phyloP scores from a whole-genome alignment of 257 asterid species.

The Eucommia ulmoides region DNA sequence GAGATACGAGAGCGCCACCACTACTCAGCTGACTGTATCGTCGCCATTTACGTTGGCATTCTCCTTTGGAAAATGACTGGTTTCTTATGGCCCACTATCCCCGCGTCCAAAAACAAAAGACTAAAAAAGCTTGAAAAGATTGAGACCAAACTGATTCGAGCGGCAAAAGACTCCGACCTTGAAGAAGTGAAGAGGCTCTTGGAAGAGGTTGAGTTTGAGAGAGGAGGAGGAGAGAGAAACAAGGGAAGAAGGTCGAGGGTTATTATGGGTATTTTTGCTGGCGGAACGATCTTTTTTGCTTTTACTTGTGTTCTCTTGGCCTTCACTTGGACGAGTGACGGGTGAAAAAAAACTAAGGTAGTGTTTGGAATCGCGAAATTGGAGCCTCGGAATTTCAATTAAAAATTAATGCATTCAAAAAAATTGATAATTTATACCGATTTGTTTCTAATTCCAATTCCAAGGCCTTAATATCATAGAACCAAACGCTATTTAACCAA shows the following conservation, averaged over 20 bases:
- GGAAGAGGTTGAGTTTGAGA: conserved; percentile 44
- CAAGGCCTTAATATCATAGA: no score
- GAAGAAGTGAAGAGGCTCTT: conserved; percentile 57
- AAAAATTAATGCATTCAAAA: no score
- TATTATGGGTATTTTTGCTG: conserved; percentile 65
- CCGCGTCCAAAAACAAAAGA: conserved; percentile 22
- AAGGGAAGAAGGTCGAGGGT: conserved; percentile 23
- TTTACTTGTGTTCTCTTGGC: conserved; percentile 50
- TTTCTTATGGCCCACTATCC: conserved; percentile 70
- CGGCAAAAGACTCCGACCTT: conserved; percentile 84
- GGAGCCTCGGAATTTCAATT: no score
- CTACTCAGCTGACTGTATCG: conserved; percentile 72
- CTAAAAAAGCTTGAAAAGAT: conserved; percentile 55
- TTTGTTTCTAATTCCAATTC: no score
- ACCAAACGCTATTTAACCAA: no score
- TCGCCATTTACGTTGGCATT: conserved; percentile 92
- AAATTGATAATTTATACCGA: no score
- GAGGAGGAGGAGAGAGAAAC: conserved; percentile 25
- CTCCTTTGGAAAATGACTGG: conserved; percentile 73
- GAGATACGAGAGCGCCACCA: conserved; percentile 96
- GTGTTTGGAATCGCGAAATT: no score
- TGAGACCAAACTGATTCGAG: conserved; percentile 48
- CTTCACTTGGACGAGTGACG: conserved; percentile 63
- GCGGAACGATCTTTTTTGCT: conserved; percentile 57
- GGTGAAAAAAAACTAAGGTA: no score